Evolutionary conservation across 2,329 filamentous ascomycete species (phyloP).

Genomic region (Myriosclerotinia scirpicola): DNA sequence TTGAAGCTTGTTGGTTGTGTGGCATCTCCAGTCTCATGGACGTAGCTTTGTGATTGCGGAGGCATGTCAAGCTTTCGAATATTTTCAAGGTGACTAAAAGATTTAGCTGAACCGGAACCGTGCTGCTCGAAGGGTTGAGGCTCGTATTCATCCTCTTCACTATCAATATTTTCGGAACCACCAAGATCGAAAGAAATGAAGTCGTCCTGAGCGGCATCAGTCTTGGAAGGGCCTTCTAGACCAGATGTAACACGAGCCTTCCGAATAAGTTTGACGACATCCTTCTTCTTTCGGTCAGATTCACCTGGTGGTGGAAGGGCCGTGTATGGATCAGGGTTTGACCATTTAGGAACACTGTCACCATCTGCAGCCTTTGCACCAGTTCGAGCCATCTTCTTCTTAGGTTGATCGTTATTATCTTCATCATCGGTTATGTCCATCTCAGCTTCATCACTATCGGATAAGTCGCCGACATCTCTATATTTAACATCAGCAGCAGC

Average conservation of each 20-base stretch:
- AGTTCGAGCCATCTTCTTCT: slow-evolving; percentile 47
- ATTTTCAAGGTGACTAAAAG: slow-evolving; percentile 22
- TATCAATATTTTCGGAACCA: slow-evolving; percentile 36
- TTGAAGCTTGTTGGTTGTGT: neutral
- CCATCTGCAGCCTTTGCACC: slow-evolving; percentile 44
- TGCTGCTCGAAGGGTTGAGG: slow-evolving; percentile 32
- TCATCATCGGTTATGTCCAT: slow-evolving; percentile 60
- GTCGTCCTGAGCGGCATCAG: slow-evolving; percentile 66
- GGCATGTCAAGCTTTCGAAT: slow-evolving; percentile 20
- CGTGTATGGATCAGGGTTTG: slow-evolving; percentile 93
- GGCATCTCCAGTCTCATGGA: neutral
- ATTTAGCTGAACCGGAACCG: neutral
- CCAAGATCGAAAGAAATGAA: slow-evolving; percentile 84
- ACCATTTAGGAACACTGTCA: slow-evolving; percentile 72
- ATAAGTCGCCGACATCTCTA: slow-evolving; percentile 56
- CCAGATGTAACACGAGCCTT: slow-evolving; percentile 72
- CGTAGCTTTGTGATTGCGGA: neutral
- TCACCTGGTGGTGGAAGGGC: slow-evolving; percentile 79
- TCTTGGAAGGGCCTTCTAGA: slow-evolving; percentile 47
- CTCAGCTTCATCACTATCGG: slow-evolving; percentile 59
- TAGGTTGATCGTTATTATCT: slow-evolving; percentile 43
- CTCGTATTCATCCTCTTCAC: slow-evolving; percentile 23
- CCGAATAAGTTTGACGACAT: slow-evolving; percentile 87
- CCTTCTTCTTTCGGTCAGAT: slow-evolving; percentile 70
- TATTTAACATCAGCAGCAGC: slow-evolving; percentile 48